Base-by-base conservation (phyloP, 805 yeast genomes). In the Starmerella sp. region DNA sequence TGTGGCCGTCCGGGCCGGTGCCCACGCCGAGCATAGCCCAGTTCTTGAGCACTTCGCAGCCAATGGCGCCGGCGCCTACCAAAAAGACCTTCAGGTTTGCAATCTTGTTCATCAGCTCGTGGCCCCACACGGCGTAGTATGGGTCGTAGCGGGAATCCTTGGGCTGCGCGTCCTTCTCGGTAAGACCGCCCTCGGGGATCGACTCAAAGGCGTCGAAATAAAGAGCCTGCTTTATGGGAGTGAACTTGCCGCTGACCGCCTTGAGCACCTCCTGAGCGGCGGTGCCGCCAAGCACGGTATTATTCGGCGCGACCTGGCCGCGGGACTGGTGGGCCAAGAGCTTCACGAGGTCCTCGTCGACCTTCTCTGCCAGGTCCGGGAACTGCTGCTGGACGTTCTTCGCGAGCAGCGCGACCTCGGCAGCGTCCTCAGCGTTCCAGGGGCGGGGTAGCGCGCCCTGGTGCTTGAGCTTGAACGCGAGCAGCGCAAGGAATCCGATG, bases 61-160 rank as follows among this genome's bases (percentile, higher is more conserved):
- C 98, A 74, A 93, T 93, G 17, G 98, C 98, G 68, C 98, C 98
- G 1, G 97, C 89, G 46, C 98, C 98, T 42, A 93, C 98, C 61
- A 93, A 75, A 70, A 93, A 91, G 4, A 90, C 88, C 44, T 81
- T 84, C 59, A 85, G 73, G 69, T 90, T 87, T 39, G 86, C 80
- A 55, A 93, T 72, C 45, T 73, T 73, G 65, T 84, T 80, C 67
- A 88, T 91, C 71, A 80, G 87, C 44, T 79, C 80, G 49, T 78
- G 67, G 57, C 98, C 98, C 63, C 89, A 89, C 1, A 91, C 96
- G 2, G 97, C 97, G 66, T 89, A 86, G 73, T 89, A 96, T n/a
- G 81, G 80, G 70, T 93, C 98, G 67, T 93, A 93, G 67, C 98
- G 82, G 6, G 95, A 76, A 44, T 83, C 81, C 51, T 78, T 70